These are phyloP conservation scores for Yamadazyma philogaea DNA, from an alignment of 805 yeast genomes.

Conservation along the genomic window DNA sequence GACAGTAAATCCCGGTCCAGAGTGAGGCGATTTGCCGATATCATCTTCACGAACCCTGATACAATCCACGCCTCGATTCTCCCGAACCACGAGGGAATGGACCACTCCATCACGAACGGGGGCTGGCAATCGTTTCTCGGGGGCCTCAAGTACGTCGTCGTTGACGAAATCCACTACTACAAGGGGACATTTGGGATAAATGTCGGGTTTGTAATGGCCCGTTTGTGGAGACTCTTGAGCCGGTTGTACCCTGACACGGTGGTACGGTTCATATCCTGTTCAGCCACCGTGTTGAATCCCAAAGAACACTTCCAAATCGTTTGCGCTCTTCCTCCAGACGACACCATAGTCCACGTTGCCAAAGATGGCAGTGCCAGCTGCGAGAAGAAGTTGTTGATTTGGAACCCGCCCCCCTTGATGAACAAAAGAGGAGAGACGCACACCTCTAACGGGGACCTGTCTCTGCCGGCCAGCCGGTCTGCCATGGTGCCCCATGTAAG, in stretches of 20 bases:
- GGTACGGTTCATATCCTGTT: constrained; percentile 73
- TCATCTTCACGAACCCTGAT: constrained; percentile 94
- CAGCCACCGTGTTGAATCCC: constrained; percentile 87
- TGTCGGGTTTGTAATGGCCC: constrained; percentile 78
- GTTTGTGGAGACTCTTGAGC: constrained; percentile 64
- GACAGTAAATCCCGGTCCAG: constrained; percentile 49
- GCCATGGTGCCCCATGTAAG: constrained; percentile 49
- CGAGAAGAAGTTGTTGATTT: constrained; percentile 66
- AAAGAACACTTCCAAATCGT: constrained; percentile 64
- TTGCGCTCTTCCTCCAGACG: constrained; percentile 56
- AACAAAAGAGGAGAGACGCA: constrained; percentile 51
- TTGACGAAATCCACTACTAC: constrained; percentile 85
- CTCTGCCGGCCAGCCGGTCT: neutral
- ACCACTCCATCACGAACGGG: constrained; percentile 24
- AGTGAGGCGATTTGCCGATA: constrained; percentile 63
- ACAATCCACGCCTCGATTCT: constrained; percentile 81
- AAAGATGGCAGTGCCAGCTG: constrained; percentile 92
- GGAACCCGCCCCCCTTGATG: constrained; percentile 76
- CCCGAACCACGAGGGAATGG: constrained; percentile 54
- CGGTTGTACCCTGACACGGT: constrained; percentile 31
- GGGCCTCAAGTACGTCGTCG: constrained; percentile 67
- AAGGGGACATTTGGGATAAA: constrained; percentile 91
- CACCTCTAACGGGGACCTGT: neutral
- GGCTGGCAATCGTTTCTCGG: constrained; percentile 69
- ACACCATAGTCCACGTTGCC: constrained; percentile 52